Evolutionary conservation across 495 filamentous ascomycete species (phyloP), one percentile per base, ranked within the genome.

Genomic region (Neurospora sublineolata): DNA sequence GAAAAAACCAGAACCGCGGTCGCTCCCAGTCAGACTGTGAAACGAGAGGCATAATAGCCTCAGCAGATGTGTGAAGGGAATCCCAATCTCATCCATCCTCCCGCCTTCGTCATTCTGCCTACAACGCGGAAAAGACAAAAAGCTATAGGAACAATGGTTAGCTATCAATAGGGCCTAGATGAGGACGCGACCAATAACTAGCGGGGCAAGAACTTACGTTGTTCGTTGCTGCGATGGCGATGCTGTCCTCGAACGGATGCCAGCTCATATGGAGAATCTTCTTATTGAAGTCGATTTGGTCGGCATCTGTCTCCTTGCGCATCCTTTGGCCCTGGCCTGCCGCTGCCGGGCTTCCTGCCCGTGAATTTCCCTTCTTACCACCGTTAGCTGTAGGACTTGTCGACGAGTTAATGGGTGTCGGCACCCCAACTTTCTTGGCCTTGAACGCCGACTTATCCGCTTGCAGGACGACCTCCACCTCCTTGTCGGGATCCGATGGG

Each of bases 181-280:
- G 52, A 64, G 12, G 52, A 64, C 11, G 27, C 12, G 23, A 18
- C 7, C 27, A 64, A 64, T 1, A 18, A 64, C 52, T 64, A 69
- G 20, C 40, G 10, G 37, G 68, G 46, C 6, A 5, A 23, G 52
- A 16, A 87, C 93, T 91, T 83, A 98, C 95, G 82, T 99, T 99
- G 86, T 99, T 99, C 73, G 95, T 99, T 68, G 95, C 95, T 72
- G 95, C 95, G 86, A 99, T 99, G 58, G 95, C 95, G 85, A 99
- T 99, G 83, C 94, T 97, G 84, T 99, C 95, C 84, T 99, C 95
- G 79, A 93, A 97, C 67, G 95, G 95, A 89, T 99, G 95, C 95
- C 95, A 99, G 83, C 95, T 98, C 95, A 99, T 99, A 80, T 99
- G 95, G 80, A 99, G 79, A 80, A 99, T 99, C 89, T 99, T 99